These are phyloP conservation scores for Elsinoe fawcettii DNA, from an alignment of 2,329 filamentous ascomycete genomes.

Conservation along the genomic window DNA sequence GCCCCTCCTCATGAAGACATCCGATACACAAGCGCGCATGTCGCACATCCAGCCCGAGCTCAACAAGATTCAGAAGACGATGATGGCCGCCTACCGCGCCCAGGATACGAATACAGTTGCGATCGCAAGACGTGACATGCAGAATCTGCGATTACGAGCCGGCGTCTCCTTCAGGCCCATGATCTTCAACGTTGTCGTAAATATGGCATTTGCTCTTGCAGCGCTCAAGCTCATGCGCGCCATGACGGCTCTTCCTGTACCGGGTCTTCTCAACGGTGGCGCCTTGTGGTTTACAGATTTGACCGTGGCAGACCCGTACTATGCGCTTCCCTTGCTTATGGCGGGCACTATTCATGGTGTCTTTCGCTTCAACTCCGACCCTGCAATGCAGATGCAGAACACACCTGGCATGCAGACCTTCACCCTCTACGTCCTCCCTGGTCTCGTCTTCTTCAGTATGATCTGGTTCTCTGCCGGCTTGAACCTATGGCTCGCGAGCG, in stretches of 20 bases:
- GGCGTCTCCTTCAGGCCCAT: constrained; percentile 48
- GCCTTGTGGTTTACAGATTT: constrained; percentile 74
- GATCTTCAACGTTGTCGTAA: constrained; percentile 51
- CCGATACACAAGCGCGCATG: constrained; percentile 56
- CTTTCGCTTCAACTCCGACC: constrained; percentile 42
- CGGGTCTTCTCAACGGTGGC: constrained; percentile 63
- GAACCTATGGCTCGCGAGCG: constrained; percentile 55
- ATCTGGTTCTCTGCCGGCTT: constrained; percentile 48
- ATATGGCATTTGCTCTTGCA: constrained; percentile 62
- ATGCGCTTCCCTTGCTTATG: constrained; percentile 55
- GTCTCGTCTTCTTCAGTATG: constrained; percentile 47
- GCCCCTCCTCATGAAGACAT: constrained; percentile 54
- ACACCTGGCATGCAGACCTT: constrained; percentile 30
- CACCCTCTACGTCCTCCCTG: constrained; percentile 45
- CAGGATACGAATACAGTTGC: constrained; percentile 44
- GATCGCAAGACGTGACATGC: constrained; percentile 42
- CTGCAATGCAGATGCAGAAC: constrained; percentile 29
- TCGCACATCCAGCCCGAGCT: constrained; percentile 52
- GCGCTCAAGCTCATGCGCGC: constrained; percentile 68
- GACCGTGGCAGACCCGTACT: constrained; percentile 67
- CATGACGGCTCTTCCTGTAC: constrained; percentile 73
- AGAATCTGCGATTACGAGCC: constrained; percentile 44
- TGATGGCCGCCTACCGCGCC: constrained; percentile 38
- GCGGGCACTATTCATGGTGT: constrained; percentile 26
- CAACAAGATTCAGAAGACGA: constrained; percentile 49